Percentiles rank a stretch among this genome's conserved stretches.
phyloP scores from a whole-genome alignment of 75 land plant genomes.

The Pinus taeda region DNA sequence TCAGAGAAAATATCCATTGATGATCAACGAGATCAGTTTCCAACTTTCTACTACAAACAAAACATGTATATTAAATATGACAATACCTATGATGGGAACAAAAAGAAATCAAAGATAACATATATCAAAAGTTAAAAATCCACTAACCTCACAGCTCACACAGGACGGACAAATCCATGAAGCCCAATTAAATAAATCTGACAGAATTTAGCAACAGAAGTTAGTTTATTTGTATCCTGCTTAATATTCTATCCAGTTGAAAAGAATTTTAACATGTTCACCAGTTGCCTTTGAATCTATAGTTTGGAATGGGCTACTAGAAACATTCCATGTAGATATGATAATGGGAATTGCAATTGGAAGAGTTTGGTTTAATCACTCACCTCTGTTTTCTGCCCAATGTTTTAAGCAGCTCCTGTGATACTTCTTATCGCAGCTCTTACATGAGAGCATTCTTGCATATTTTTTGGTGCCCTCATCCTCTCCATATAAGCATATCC shows the following conservation, averaged over 20 bases:
- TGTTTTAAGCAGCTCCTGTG: constrained; percentile 86
- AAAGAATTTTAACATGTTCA: neutral
- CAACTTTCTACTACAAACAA: no score
- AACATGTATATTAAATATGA: no score
- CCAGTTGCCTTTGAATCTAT: neutral
- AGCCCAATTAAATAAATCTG: constrained; percentile 98
- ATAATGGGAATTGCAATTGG: neutral
- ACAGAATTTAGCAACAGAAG: constrained; percentile 7
- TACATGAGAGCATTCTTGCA: constrained; percentile 83
- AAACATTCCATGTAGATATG: neutral
- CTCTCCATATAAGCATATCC: constrained; percentile 78
- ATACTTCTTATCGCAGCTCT: constrained; percentile 72
- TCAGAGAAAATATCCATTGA: no score
- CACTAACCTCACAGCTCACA: constrained; percentile 84
- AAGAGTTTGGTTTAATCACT: neutral
- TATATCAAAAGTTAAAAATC: constrained; percentile 5
- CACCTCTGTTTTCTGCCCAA: constrained; percentile 88
- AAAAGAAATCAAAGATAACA: neutral
- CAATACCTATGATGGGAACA: no score
- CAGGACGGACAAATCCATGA: constrained; percentile 94
- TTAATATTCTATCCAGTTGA: neutral
- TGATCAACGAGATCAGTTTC: no score
- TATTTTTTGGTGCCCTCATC: constrained; percentile 73
- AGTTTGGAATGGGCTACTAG: neutral
- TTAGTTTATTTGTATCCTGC: neutral